Conservation (phyloP, 495 filamentous ascomycete genomes). For the Podospora comata region DNA sequence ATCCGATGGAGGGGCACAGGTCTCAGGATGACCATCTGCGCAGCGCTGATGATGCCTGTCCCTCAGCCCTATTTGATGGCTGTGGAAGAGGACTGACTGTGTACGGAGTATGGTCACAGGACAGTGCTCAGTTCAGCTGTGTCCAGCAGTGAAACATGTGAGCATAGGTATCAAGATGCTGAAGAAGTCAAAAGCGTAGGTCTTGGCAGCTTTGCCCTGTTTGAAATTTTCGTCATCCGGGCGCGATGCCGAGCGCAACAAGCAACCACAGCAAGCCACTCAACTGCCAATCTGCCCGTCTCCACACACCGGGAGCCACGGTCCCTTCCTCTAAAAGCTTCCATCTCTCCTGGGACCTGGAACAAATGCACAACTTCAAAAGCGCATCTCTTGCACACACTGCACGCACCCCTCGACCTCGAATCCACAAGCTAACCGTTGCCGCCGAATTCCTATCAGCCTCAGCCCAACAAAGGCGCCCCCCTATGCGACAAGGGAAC, state of each 20-base stretch:
- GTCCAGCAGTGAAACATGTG: neutral
- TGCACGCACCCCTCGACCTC: neutral
- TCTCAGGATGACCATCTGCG: neutral
- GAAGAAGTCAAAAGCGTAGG: neutral
- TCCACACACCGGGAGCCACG: constrained; percentile 19
- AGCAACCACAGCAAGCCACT: constrained; percentile 12
- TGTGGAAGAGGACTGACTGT: neutral
- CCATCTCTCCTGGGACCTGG: constrained; percentile 5
- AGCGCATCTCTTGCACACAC: neutral
- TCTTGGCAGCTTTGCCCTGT: constrained; percentile 19
- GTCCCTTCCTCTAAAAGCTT: constrained; percentile 17
- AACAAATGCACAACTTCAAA: constrained; percentile 9
- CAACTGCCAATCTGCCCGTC: constrained; percentile 13
- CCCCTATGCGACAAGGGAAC: constrained; percentile 7
- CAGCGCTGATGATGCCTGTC: neutral
- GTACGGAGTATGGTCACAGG: too few relatives aligned
- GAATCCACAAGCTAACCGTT: constrained; percentile 8
- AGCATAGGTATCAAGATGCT: neutral
- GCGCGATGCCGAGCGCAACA: constrained; percentile 10
- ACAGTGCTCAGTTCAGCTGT: neutral
- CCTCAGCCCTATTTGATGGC: neutral
- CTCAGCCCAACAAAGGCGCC: neutral
- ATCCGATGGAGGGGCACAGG: constrained; percentile 5
- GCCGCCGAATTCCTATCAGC: neutral
- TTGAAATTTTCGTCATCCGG: constrained; percentile 26